A percentile compares a stretch with the other conserved stretches of the same genome.
These are phyloP conservation scores for Peltaster fructicola DNA, from an alignment of 2,329 filamentous ascomycete species.

Conservation along the genomic window DNA sequence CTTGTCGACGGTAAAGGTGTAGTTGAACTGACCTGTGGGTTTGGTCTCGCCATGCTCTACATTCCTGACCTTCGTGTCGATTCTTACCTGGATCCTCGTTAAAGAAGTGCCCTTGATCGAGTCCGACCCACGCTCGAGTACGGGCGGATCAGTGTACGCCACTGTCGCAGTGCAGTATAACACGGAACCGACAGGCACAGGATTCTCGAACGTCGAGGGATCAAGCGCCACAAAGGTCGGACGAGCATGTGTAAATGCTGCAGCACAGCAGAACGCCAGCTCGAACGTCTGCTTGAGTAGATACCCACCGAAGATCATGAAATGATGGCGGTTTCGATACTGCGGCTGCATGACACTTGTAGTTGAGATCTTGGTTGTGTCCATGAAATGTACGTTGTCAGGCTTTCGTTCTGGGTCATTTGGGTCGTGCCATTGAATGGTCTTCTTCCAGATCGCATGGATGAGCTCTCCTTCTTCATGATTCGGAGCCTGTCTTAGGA, in stretches of 20 bases:
- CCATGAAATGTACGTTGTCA: conserved; percentile 42
- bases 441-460: conserved; percentile 54
- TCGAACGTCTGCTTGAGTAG: conserved; percentile 60
- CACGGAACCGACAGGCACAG: conserved; percentile 57
- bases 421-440: conserved; percentile 46
- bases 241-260: conserved; percentile 49
- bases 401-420: conserved; percentile 37
- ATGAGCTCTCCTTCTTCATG: conserved; percentile 55
- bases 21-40: conserved; percentile 59
- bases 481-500: conserved; percentile 51
- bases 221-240: conserved; percentile 58
- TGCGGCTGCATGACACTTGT: conserved; percentile 63
- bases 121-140: conserved; percentile 16
- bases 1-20: conserved; percentile 50
- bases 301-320: conserved; percentile 66
- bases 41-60: conserved; percentile 52
- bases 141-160: conserved; percentile 50
- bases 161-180: conserved; percentile 56
- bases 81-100: conserved; percentile 50
- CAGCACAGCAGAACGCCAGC: conserved; percentile 57
- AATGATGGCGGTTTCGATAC: conserved; percentile 51
- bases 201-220: conserved; percentile 57
- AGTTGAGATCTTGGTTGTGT: conserved; percentile 43
- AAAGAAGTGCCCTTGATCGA: conserved; percentile 24
- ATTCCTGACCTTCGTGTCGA: conserved; percentile 54